phyloP scores from a whole-genome alignment of 192 early-diverging fungal species.

The Backusella westeae region DNA sequence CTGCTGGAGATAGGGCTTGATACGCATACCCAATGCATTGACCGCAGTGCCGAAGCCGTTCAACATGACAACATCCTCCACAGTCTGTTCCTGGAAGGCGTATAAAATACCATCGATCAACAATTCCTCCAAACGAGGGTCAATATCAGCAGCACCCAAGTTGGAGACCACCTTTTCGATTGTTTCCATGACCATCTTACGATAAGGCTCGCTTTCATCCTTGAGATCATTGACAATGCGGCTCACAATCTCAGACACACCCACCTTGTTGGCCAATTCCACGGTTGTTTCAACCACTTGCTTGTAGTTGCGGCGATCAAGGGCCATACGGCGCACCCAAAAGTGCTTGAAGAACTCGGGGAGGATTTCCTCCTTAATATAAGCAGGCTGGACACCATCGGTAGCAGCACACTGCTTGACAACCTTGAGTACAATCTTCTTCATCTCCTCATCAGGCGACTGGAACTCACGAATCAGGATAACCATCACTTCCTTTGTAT shows the following conservation, averaged over 20 bases:
- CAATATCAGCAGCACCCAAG: slow-evolving; percentile 90
- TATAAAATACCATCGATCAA: slow-evolving; percentile 96
- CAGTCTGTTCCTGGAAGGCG: slow-evolving; percentile 98
- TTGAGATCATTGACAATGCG: slow-evolving; percentile 91
- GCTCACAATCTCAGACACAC: slow-evolving; percentile 85
- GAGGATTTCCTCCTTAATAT: slow-evolving; percentile 88
- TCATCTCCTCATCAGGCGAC: slow-evolving; percentile 98
- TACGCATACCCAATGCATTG: slow-evolving; percentile 83
- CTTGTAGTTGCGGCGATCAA: slow-evolving; percentile 90
- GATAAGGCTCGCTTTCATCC: slow-evolving; percentile 90
- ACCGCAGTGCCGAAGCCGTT: slow-evolving; percentile 97
- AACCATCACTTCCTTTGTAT: slow-evolving; percentile 92
- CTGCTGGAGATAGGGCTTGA: slow-evolving; percentile 92
- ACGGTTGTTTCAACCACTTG: slow-evolving; percentile 97
- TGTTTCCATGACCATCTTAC: slow-evolving; percentile 98
- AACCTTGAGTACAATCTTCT: slow-evolving; percentile 96
- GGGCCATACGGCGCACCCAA: slow-evolving; percentile 96
- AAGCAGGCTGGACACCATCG: slow-evolving; percentile 83
- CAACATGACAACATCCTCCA: slow-evolving; percentile 89
- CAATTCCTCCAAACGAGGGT: slow-evolving; percentile 87
- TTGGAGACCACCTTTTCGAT: slow-evolving; percentile 76
- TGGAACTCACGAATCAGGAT: slow-evolving; percentile 95
- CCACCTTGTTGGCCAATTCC: slow-evolving; percentile 90
- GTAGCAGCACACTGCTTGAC: slow-evolving; percentile 96
- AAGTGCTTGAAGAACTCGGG: slow-evolving; percentile 96